These are phyloP conservation scores for Helicocarpus griseus DNA, from an alignment of 2,329 filamentous ascomycete species.

Conservation along the genomic window DNA sequence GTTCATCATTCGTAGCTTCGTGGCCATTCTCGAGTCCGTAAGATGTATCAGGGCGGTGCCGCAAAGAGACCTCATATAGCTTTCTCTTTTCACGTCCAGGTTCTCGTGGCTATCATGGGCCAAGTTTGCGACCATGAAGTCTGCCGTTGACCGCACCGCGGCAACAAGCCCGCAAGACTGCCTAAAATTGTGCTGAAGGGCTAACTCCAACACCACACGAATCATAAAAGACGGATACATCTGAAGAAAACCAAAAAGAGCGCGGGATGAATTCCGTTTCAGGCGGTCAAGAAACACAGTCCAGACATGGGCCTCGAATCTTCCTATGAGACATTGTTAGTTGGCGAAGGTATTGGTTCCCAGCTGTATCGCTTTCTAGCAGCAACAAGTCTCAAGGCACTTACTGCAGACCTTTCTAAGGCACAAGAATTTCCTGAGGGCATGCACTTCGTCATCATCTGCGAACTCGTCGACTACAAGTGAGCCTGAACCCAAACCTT, in stretches of 20 bases:
- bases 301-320: not conserved
- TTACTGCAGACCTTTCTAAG: not conserved
- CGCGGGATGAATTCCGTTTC: not conserved
- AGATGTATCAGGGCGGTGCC: not conserved
- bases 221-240: not conserved
- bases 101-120: not conserved
- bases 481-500: not conserved
- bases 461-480: not conserved
- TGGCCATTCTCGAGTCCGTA: constrained; percentile 1
- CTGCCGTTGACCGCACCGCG: not conserved
- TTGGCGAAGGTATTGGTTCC: not conserved
- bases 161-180: not conserved
- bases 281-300: not conserved
- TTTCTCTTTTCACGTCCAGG: not conserved
- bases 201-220: not conserved
- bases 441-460: not conserved
- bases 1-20: not conserved
- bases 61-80: not conserved
- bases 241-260: not conserved
- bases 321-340: not conserved
- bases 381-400: not conserved
- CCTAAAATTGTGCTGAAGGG: not conserved
- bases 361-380: too few relatives aligned
- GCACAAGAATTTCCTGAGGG: not conserved
- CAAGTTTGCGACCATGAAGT: not conserved